Conservation (phyloP, 2,329 filamentous ascomycete species). For the Sarocladiaceae sp. region DNA sequence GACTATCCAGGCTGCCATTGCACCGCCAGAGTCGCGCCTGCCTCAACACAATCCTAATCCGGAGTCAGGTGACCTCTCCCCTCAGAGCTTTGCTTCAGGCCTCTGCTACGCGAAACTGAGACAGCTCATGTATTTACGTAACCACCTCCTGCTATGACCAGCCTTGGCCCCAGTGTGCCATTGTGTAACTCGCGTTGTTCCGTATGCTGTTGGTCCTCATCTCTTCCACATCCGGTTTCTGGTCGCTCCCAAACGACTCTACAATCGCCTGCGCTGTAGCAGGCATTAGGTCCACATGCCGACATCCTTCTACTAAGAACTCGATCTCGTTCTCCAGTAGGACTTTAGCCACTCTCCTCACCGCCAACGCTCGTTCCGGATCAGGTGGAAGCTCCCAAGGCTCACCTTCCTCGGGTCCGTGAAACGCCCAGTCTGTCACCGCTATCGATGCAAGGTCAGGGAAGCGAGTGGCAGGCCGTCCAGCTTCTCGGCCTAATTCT, state of each 20-base stretch:
- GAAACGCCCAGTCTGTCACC: background rate
- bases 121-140: constrained; percentile 26
- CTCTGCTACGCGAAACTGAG: too few species aligned
- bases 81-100: too few species aligned
- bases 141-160: background rate
- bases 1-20: too few species aligned
- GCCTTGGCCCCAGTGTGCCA: background rate
- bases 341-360: background rate
- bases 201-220: background rate
- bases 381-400: background rate
- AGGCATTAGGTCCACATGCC: background rate
- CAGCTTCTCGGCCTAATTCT: background rate
- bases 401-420: background rate
- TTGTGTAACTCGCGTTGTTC: background rate
- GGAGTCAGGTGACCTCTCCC: too few species aligned
- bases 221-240: background rate
- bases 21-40: too few species aligned
- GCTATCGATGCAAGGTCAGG: background rate
- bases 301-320: background rate
- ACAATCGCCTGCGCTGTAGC: background rate
- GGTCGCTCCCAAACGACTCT: background rate
- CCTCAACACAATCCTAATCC: too few species aligned
- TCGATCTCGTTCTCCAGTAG: background rate
- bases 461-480: background rate
- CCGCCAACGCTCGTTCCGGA: background rate